Percentiles rank a stretch among this genome's conserved stretches.
phyloP scores from a whole-genome alignment of 1,284 basidiomycete genomes.

The Coniferiporia sulphurascens region DNA sequence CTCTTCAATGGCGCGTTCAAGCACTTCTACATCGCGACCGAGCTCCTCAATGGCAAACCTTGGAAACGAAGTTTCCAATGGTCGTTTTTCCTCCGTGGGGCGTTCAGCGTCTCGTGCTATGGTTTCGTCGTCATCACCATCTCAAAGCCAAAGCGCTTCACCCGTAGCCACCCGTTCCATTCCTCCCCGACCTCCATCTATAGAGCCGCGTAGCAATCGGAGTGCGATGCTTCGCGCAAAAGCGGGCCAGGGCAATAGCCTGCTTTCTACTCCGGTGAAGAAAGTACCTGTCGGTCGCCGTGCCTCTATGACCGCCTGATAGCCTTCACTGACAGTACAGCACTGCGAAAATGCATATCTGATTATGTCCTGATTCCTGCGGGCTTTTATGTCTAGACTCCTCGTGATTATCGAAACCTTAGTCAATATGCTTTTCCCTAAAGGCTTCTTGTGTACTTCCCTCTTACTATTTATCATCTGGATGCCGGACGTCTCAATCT shows the following conservation, averaged over 20 bases:
- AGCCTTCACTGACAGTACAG: not conserved
- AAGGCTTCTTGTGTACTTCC: not conserved
- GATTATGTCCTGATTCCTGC: too few relatives aligned
- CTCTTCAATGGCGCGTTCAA: conserved; percentile 24
- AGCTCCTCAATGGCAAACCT: not conserved
- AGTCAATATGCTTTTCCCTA: too few relatives aligned
- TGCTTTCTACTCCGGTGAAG: not conserved
- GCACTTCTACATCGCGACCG: conserved; percentile 16
- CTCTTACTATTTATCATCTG: not conserved
- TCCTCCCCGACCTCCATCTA: conserved; percentile 51
- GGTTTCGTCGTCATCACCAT: conserved; percentile 8
- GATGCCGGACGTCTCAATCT: not conserved
- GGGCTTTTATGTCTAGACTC: too few relatives aligned
- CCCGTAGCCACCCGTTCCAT: conserved; percentile 26
- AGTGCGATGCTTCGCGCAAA: conserved; percentile 62
- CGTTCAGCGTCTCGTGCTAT: conserved; percentile 11
- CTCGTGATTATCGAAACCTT: too few relatives aligned
- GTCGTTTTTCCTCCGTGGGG: conserved; percentile 12
- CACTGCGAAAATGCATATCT: too few relatives aligned
- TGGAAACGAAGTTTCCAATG: not conserved
- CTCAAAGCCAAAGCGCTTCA: conserved; percentile 22
- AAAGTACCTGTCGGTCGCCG: not conserved
- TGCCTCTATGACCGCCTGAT: not conserved
- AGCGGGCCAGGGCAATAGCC: not conserved
- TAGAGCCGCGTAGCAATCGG: conserved; percentile 65